Percentiles rank a stretch among this genome's conserved stretches.
Conservation (phyloP, 805 yeast species). For the Candida fluviatilis region DNA sequence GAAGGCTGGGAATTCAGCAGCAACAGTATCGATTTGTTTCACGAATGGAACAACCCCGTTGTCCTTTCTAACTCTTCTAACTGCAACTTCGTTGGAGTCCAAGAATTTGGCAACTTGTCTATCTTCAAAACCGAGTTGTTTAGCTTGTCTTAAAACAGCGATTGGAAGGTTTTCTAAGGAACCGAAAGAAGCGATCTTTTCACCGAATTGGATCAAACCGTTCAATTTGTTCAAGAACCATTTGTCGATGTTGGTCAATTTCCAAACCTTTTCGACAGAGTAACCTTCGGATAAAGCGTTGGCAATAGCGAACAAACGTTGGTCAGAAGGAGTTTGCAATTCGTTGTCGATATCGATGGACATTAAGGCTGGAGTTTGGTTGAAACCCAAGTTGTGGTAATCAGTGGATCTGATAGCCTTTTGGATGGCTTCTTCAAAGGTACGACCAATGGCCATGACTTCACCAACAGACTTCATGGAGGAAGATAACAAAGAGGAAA, state of each 20-base stretch:
- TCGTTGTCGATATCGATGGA: conserved; percentile 90
- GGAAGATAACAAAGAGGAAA: conserved; percentile 79
- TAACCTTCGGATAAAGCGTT: conserved; percentile 88
- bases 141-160: conserved; percentile 70
- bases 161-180: conserved; percentile 60
- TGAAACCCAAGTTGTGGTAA: conserved; percentile 93
- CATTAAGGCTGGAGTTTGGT: conserved; percentile 77
- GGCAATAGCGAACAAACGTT: conserved; percentile 93
- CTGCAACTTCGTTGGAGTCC: conserved; percentile 87
- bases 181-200: conserved; percentile 54
- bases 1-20: conserved; percentile 97
- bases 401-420: conserved; percentile 96
- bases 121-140: conserved; percentile 95
- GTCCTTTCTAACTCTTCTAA: conserved; percentile 84
- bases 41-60: conserved; percentile 87
- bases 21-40: conserved; percentile 96
- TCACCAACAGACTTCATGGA: conserved; percentile 99
- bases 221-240: conserved; percentile 92
- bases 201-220: conserved; percentile 69
- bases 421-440: conserved; percentile 96
- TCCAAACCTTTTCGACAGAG: conserved; percentile 88
- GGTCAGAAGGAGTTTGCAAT: conserved; percentile 95
- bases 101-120: conserved; percentile 90
- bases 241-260: conserved; percentile 85
- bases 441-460: conserved; percentile 96